A percentile compares a stretch with the other conserved stretches of the same genome.
Evolutionary conservation across 495 filamentous ascomycete species (phyloP).

Genomic region (Hypoxylon fragiforme): DNA sequence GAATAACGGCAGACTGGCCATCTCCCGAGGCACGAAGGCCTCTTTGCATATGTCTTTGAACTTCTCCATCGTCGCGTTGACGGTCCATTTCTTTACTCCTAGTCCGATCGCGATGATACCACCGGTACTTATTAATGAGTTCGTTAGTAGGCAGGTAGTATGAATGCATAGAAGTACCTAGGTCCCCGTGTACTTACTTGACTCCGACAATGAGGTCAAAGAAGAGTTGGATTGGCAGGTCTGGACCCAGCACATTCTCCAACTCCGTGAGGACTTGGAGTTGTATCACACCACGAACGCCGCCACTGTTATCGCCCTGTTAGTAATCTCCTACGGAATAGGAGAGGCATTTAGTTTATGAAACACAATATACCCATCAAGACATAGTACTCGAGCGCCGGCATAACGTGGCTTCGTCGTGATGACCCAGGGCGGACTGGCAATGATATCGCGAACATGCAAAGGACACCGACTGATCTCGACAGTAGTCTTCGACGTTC

Average conservation of each 20-base stretch:
- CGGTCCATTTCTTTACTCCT: slow-evolving; percentile 51
- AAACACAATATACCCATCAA: slow-evolving; percentile 53
- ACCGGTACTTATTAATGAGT: slow-evolving; percentile 47
- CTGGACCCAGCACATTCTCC: slow-evolving; percentile 43
- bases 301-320: slow-evolving; percentile 40
- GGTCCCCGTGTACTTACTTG: slow-evolving; percentile 40
- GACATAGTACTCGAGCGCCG: slow-evolving; percentile 54
- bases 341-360: background rate
- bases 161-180: no score
- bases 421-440: slow-evolving; percentile 44
- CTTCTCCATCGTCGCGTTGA: slow-evolving; percentile 45
- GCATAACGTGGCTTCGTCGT: slow-evolving; percentile 49
- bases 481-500: slow-evolving; percentile 36
- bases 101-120: slow-evolving; percentile 61
- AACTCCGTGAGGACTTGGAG: slow-evolving; percentile 50
- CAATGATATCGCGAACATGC: slow-evolving; percentile 32
- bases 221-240: slow-evolving; percentile 46
- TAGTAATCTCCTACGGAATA: background rate
- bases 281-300: slow-evolving; percentile 54
- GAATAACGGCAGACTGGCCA: slow-evolving; percentile 41
- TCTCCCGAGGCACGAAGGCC: slow-evolving; percentile 48
- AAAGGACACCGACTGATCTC: slow-evolving; percentile 42
- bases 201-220: slow-evolving; percentile 59
- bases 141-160: slow-evolving; percentile 2
- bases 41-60: slow-evolving; percentile 48